These are phyloP conservation scores for Pichia ethanolica DNA, from an alignment of 805 yeast species.

Conservation along the genomic window DNA sequence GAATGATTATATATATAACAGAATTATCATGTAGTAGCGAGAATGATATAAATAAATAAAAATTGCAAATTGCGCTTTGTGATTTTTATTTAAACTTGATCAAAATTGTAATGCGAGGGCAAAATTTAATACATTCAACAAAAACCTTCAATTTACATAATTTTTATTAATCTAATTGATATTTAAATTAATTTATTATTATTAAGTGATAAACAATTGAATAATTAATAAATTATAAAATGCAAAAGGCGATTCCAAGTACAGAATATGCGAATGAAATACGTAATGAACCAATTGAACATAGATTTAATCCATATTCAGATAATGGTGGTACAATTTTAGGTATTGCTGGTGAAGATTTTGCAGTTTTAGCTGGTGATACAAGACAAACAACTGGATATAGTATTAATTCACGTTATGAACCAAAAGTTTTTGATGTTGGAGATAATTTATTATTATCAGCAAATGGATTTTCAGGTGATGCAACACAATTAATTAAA, in stretches of 20 bases:
- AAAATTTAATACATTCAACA: too few relatives aligned
- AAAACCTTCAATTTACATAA: too few relatives aligned
- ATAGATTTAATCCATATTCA: slow-evolving; percentile 84
- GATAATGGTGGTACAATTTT: slow-evolving; percentile 96
- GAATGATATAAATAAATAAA: too few relatives aligned
- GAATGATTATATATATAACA: too few relatives aligned
- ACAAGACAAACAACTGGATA: slow-evolving; percentile 96
- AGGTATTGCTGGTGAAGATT: slow-evolving; percentile 97
- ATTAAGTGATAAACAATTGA: background rate
- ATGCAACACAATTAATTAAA: slow-evolving; percentile 77
- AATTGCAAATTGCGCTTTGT: too few relatives aligned
- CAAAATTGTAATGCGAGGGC: too few relatives aligned
- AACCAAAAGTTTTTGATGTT: slow-evolving; percentile 80
- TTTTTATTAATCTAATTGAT: too few relatives aligned
- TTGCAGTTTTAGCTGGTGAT: slow-evolving; percentile 95
- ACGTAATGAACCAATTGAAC: slow-evolving; percentile 67
- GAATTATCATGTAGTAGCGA: too few relatives aligned
- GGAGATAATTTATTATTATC: slow-evolving; percentile 85
- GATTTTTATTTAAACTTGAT: too few relatives aligned
- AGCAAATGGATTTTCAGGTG: slow-evolving; percentile 96
- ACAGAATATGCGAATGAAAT: slow-evolving; percentile 59
- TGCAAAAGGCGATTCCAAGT: slow-evolving; percentile 10
- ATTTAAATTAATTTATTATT: too few relatives aligned
- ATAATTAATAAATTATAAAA: background rate
- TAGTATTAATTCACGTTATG: slow-evolving; percentile 86